Evolutionary conservation across 73 alveolate species (phyloP).

Genomic region (Uronychia setigera): DNA sequence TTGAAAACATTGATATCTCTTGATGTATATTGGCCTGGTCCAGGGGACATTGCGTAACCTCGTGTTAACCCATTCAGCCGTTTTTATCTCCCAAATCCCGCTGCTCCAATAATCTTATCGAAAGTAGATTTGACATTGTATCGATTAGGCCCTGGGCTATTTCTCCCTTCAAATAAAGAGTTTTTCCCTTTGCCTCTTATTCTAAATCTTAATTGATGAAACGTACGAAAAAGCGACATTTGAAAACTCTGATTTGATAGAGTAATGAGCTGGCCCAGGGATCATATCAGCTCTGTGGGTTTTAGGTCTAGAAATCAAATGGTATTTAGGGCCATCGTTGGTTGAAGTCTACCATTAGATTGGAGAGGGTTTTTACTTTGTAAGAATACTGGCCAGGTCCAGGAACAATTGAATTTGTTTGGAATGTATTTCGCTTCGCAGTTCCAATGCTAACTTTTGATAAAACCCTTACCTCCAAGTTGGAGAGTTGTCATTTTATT

Average conservation of each 20-base stretch:
- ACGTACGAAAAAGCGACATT: neutral
- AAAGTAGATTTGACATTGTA: neutral
- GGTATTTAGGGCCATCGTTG: neutral
- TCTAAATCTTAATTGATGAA: neutral
- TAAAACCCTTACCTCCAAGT: slow-evolving; percentile 6
- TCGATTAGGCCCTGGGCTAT: neutral
- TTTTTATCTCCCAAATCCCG: neutral
- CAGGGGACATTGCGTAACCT: neutral
- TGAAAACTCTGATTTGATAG: neutral
- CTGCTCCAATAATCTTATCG: neutral
- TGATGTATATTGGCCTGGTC: slow-evolving; percentile 15
- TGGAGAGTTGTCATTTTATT: slow-evolving; percentile 2
- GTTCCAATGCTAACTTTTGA: neutral
- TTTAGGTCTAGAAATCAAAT: neutral
- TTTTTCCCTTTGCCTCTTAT: neutral
- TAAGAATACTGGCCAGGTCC: neutral
- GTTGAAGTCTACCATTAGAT: neutral
- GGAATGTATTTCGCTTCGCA: neutral
- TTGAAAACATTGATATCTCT: neutral
- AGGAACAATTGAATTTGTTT: neutral
- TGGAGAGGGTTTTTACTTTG: neutral
- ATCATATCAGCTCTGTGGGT: neutral
- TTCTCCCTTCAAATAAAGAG: neutral
- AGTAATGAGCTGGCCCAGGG: neutral
- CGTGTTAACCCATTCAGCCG: neutral